A percentile compares a stretch with the other conserved stretches of the same genome.
These are phyloP conservation scores for Globisporangium emineosum DNA, from an alignment of 352 stramenopile genomes.

Conservation along the genomic window DNA sequence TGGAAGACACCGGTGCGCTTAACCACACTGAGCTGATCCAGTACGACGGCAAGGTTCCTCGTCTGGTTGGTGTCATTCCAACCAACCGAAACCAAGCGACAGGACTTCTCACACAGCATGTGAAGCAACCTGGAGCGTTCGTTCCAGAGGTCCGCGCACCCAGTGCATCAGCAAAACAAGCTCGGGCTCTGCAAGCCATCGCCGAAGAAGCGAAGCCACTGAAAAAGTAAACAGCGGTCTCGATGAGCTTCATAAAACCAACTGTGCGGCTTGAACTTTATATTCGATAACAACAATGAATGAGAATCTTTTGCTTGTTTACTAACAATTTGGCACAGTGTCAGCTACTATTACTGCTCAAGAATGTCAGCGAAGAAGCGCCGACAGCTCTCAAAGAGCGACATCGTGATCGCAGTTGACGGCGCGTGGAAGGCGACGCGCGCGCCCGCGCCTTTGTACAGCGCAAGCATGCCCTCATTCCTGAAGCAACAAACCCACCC, in stretches of 20 bases:
- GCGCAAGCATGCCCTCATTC: slow-evolving; percentile 81
- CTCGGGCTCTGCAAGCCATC: slow-evolving; percentile 4
- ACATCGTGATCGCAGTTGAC: slow-evolving; percentile 97
- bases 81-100: slow-evolving; percentile 8
- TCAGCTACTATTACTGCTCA: slow-evolving; percentile 20
- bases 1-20: slow-evolving; percentile 46
- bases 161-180: background rate
- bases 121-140: background rate
- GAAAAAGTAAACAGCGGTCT: background rate
- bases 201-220: slow-evolving; percentile 3
- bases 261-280: background rate
- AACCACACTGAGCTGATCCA: slow-evolving; percentile 65
- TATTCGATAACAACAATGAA: background rate
- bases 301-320: background rate
- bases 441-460: slow-evolving; percentile 94
- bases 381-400: slow-evolving; percentile 91
- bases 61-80: slow-evolving; percentile 56
- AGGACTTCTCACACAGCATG: slow-evolving; percentile 6
- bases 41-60: slow-evolving; percentile 42
- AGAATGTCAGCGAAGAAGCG: slow-evolving; percentile 51
- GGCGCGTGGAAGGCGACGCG: slow-evolving; percentile 95
- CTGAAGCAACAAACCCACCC: slow-evolving; percentile 36
- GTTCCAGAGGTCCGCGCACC: background rate
- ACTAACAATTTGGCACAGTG: background rate
- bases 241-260: background rate